These are phyloP conservation scores for Apocynum venetum DNA, from an alignment of 257 asterid species.

Conservation along the genomic window DNA sequence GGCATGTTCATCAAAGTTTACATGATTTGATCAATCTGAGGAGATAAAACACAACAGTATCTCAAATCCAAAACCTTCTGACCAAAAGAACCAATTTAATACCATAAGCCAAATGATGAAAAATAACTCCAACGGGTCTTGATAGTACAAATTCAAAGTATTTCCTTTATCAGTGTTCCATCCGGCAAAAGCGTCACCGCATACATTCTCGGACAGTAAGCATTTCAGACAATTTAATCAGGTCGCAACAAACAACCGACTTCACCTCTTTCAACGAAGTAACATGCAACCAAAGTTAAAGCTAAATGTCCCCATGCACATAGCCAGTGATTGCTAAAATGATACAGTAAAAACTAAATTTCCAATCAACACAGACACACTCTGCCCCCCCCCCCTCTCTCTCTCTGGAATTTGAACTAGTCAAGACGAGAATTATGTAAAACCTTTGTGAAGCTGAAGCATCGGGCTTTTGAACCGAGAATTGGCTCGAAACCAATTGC, in stretches of 20 bases:
- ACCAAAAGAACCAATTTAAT: not conserved
- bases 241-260: not conserved
- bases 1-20: not conserved
- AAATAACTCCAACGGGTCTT: no score
- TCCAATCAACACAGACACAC: not conserved
- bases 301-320: not conserved
- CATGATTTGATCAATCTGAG: not conserved
- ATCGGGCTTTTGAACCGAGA: conserved; percentile 74
- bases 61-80: not conserved
- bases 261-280: not conserved
- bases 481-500: conserved; percentile 82
- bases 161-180: not conserved
- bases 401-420: not conserved
- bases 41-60: not conserved
- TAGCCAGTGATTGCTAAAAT: not conserved
- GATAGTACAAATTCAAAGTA: not conserved
- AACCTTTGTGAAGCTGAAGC: conserved; percentile 95
- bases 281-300: not conserved
- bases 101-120: not conserved
- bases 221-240: no score
- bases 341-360: not conserved
- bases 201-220: no score
- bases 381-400: not conserved
- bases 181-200: not conserved
- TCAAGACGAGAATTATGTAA: not conserved